Evolutionary conservation across 2,329 filamentous ascomycete genomes (phyloP), one percentile per base, ranked within the genome.

Genomic region (Alternaria tenuissima): DNA sequence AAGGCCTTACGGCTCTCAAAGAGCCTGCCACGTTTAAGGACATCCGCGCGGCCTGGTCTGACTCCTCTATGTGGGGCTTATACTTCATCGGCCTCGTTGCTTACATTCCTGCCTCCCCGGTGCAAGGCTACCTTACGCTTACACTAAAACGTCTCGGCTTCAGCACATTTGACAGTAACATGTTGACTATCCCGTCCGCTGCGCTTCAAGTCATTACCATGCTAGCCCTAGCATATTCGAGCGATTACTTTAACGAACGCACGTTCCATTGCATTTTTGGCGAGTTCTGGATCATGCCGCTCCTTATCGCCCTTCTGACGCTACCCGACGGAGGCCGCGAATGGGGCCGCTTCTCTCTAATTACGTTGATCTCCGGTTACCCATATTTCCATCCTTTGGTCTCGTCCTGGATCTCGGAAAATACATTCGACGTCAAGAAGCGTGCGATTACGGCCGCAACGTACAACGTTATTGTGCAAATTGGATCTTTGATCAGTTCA

Each of bases 391-490:
- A 89, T 68, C 86, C 87, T 0, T 85, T 89, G 30, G 76, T 87
- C 2, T 87, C 89, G 0, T 87, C 83, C 0, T 85, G 87, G 75
- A 88, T 84, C 2, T 87, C 86, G 3, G 83, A 87, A 52, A 91
- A 90, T 69, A 85, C 87, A 3, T 87, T 88, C 63, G 82, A 84
- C 1, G 87, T 91, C 9, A 81, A 88, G 11, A 87, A 85, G 6
- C 80, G 88, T 7, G 86, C 88, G 1, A 86, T 91, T 1, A 86
- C 86, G 0, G 85, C 87, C 0, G 88, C 86, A 0, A 77, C 87
- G n/a, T 90, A 90, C 75, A 90, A 89, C 68, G 80, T 82, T 63
- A 73, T 72, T 32, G 79, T 81, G 12, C 80, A 82, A 51, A 68
- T 76, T 7, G 77, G 75, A 5, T 78, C 74, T 28, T 74, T 82